Conservation (phyloP, 1,284 basidiomycete species). For the Neonothopanus nambi region DNA sequence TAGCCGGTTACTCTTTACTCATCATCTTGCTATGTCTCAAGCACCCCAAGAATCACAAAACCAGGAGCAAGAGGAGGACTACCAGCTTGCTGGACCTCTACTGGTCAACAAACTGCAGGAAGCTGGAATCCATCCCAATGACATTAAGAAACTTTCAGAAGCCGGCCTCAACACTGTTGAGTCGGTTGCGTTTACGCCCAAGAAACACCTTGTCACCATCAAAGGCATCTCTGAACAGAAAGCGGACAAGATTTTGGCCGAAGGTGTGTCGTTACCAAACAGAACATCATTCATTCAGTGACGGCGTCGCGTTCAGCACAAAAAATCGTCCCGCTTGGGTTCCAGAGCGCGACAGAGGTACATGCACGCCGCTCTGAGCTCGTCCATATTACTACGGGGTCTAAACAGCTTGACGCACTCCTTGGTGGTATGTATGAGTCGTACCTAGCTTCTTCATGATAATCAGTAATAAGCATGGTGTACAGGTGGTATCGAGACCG, state of each 20-base stretch:
- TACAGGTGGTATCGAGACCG: constrained; percentile 94
- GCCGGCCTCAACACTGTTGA: constrained; percentile 95
- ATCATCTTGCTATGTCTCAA: constrained; percentile 33
- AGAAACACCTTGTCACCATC: constrained; percentile 88
- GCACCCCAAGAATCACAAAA: constrained; percentile 54
- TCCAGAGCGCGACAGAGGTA: constrained; percentile 97
- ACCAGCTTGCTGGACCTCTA: constrained; percentile 73
- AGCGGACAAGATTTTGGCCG: constrained; percentile 93
- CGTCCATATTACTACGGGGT: constrained; percentile 96
- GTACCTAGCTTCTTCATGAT: not conserved
- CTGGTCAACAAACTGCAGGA: constrained; percentile 87
- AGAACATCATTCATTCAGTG: not conserved
- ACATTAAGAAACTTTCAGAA: constrained; percentile 95
- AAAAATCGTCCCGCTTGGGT: constrained; percentile 96
- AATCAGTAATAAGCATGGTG: not conserved
- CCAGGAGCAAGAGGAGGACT: constrained; percentile 54
- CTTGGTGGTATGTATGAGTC: constrained; percentile 83
- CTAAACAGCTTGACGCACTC: constrained; percentile 93
- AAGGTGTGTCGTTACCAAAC: constrained; percentile 59
- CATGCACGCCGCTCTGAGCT: constrained; percentile 95
- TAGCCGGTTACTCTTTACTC: not conserved
- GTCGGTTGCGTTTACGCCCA: constrained; percentile 95
- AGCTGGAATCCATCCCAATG: constrained; percentile 87
- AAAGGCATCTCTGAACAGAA: constrained; percentile 99
- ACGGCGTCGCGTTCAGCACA: constrained; percentile 57